Conservation (phyloP, 306 rosid genomes). For the Ammopiptanthus mongolicus region DNA sequence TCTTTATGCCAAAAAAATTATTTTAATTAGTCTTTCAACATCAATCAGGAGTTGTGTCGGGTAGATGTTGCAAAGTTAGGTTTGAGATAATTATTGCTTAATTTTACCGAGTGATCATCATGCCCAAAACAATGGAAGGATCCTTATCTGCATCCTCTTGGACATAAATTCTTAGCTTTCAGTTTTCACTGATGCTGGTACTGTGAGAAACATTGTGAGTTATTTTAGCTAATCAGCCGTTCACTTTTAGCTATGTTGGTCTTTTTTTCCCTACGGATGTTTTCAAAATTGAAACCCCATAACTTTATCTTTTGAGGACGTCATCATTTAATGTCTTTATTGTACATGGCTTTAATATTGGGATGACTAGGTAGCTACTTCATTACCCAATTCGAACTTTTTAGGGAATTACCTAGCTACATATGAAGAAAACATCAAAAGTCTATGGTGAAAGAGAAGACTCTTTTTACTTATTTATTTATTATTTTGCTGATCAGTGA, state of each 20-base stretch:
- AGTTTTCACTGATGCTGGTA: neutral
- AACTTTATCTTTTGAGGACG: neutral
- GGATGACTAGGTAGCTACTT: neutral
- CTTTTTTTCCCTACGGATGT: neutral
- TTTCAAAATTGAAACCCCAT: neutral
- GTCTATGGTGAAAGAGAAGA: neutral
- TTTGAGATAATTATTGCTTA: conserved; percentile 1
- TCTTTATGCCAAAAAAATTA: neutral
- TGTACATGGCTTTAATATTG: neutral
- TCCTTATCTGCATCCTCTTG: conserved; percentile 10
- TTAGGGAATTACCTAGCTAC: neutral
- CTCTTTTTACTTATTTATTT: neutral
- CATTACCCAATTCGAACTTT: neutral
- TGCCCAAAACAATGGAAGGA: neutral
- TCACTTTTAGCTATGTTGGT: neutral
- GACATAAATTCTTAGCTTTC: neutral
- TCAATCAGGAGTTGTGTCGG: conserved; percentile 11
- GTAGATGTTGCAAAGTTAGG: conserved; percentile 8
- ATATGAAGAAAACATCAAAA: neutral
- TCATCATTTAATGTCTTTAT: neutral
- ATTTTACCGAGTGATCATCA: conserved; percentile 11
- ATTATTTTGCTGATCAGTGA: neutral
- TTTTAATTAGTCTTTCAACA: neutral
- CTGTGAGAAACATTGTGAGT: neutral
- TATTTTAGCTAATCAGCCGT: neutral